Evolutionary conservation across 2,329 filamentous ascomycete genomes (phyloP), one percentile per base, ranked within the genome.

Genomic region (Calonectria ilicicola): DNA sequence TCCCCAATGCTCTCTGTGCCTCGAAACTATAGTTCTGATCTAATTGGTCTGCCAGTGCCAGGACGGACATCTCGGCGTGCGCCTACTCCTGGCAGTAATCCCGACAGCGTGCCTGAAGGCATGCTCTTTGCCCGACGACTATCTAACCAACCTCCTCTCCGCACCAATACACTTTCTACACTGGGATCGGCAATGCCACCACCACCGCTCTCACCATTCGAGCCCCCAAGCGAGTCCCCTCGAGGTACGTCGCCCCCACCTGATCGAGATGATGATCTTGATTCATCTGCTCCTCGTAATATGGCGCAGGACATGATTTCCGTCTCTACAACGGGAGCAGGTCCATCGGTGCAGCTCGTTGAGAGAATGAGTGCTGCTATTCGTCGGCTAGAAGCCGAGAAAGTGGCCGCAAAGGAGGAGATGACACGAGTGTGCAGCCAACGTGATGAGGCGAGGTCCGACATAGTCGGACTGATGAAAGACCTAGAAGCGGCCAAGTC

Each of bases 291-390:
- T 3, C 92, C 92, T 1, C 91, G 91, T 46, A 92, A 93, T 71
- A 91, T 93, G 8, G 90, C 94, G 72, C 93, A 95, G 77, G 96
- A 98, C 79, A 93, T 98, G 86, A 90, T 97, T 35, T 97, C 95
- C 2, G 94, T 95, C 8, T 98, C 95, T 1, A 98, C 96, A 0
- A 93, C 95, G 10, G 96, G 93, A 0, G 96, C 96, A 0, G 97
- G 97, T 0, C 97, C 97, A 0, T 96, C 94, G 0, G 96, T 99
- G 1, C 96, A 98, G 84, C 90, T 99, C 1, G 96, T 99, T 19
- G 97, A 98, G 85, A 91, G 96, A 66, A 98, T 99, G 95, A 97
- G 94, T 80, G 95, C 96, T 3, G 95, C 95, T 0, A 96, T 99
- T 53, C 93, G 97, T 12, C 91, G 96, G 7, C 88, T 99, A 0